These are phyloP conservation scores for Erythrophleum fordii DNA, from an alignment of 306 rosid genomes.

Conservation along the genomic window DNA sequence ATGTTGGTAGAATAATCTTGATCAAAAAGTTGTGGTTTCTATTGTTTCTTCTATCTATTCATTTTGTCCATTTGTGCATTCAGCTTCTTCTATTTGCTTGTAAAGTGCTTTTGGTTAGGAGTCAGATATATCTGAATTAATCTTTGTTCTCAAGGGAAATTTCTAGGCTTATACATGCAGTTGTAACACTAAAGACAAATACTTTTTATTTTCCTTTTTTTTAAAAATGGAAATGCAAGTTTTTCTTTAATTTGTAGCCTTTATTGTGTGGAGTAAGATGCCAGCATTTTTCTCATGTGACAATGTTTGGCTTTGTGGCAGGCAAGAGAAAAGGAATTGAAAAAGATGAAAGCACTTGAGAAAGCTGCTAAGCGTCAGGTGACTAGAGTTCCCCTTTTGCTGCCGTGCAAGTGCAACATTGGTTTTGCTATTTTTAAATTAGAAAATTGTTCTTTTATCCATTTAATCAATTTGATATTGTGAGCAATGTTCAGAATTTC, in stretches of 20 bases:
- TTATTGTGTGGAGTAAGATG: slow-evolving; percentile 9
- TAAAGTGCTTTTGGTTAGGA: background rate
- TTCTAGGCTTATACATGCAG: background rate
- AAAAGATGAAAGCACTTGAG: slow-evolving; percentile 75
- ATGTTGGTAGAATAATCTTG: background rate
- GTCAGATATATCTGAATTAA: background rate
- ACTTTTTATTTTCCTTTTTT: too few relatives aligned
- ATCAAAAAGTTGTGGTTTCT: background rate
- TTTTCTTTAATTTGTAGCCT: background rate
- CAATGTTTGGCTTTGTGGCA: slow-evolving; percentile 42
- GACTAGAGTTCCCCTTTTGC: background rate
- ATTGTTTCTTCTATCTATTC: background rate
- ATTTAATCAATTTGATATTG: slow-evolving; percentile 22
- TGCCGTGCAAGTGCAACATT: slow-evolving; percentile 6
- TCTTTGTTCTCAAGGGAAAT: background rate
- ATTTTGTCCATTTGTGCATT: background rate
- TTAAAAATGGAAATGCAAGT: background rate
- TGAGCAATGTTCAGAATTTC: slow-evolving; percentile 8
- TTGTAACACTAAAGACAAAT: background rate
- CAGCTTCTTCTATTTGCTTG: background rate
- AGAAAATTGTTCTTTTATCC: background rate
- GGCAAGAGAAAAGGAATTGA: slow-evolving; percentile 96
- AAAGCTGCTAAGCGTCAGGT: slow-evolving; percentile 86
- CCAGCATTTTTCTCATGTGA: background rate
- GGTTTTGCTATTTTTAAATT: background rate